These are phyloP conservation scores for Pyrenochaeta sp. DNA, from an alignment of 2,329 filamentous ascomycete species.

Conservation along the genomic window DNA sequence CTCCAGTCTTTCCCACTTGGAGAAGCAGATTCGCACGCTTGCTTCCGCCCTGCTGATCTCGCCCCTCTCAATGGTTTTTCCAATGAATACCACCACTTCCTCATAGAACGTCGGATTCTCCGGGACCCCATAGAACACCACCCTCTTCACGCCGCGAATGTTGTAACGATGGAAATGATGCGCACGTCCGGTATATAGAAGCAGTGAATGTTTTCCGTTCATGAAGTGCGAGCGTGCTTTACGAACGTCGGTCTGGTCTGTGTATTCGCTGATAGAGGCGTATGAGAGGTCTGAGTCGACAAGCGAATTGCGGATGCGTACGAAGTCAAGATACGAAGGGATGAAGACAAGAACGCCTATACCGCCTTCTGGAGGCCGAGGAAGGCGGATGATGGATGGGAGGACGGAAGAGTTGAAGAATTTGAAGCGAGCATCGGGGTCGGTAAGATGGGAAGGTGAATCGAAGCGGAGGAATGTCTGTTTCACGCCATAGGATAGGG, in stretches of 20 bases:
- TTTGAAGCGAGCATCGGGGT: constrained; percentile 88
- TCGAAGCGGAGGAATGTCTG: constrained; percentile 93
- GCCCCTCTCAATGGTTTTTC: constrained; percentile 63
- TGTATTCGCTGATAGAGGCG: constrained; percentile 89
- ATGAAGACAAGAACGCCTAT: constrained; percentile 85
- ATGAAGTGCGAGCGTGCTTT: constrained; percentile 89
- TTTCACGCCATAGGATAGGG: constrained; percentile 72
- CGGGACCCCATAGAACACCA: constrained; percentile 90
- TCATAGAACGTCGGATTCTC: constrained; percentile 86
- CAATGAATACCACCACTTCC: constrained; percentile 76
- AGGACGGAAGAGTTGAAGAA: constrained; percentile 87
- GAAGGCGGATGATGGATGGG: constrained; percentile 74
- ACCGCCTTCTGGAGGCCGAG: constrained; percentile 63
- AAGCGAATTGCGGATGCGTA: constrained; percentile 91
- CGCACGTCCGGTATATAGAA: constrained; percentile 94
- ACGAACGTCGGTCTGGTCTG: constrained; percentile 77
- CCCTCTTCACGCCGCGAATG: constrained; percentile 79
- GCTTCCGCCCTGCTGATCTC: constrained; percentile 61
- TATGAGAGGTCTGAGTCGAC: constrained; percentile 77
- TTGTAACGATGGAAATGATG: constrained; percentile 94
- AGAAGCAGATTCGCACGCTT: constrained; percentile 72
- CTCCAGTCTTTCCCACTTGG: constrained; percentile 87
- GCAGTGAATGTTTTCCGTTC: constrained; percentile 78
- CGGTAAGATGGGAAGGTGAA: constrained; percentile 71
- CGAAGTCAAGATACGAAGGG: constrained; percentile 93